These are phyloP conservation scores for Apiospora malaysiana DNA, from an alignment of 2,329 filamentous ascomycete genomes.

Conservation along the genomic window DNA sequence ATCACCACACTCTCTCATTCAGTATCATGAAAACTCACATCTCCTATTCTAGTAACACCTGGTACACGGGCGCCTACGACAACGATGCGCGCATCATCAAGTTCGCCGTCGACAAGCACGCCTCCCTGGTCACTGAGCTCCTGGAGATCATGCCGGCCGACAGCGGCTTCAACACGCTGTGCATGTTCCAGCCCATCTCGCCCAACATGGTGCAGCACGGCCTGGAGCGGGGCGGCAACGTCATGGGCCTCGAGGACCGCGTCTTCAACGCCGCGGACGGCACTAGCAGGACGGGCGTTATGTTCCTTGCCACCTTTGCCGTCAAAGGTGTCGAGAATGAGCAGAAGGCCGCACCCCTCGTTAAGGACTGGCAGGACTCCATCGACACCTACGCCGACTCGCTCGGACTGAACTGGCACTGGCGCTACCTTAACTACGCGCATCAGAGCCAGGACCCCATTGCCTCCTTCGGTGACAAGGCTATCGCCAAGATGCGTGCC, in stretches of 20 bases:
- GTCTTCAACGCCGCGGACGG: not conserved
- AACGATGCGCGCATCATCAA: constrained; percentile 39
- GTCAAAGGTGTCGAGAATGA: constrained; percentile 10
- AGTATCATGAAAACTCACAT: not conserved
- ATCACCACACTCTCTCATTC: not conserved
- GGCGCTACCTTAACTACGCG: constrained; percentile 47
- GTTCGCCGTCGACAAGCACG: constrained; percentile 39
- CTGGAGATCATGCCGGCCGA: constrained; percentile 33
- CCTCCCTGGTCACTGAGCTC: constrained; percentile 37
- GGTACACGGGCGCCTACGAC: constrained; percentile 40
- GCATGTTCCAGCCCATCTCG: constrained; percentile 43
- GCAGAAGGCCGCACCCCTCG: not conserved
- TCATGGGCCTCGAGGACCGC: constrained; percentile 19
- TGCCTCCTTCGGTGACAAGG: constrained; percentile 41
- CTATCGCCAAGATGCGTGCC: constrained; percentile 37
- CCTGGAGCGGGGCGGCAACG: constrained; percentile 14
- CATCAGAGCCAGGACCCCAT: constrained; percentile 38
- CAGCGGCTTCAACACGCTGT: constrained; percentile 34
- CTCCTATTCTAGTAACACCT: constrained; percentile 33
- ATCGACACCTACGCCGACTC: constrained; percentile 10
- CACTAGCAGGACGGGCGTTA: not conserved
- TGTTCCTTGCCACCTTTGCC: constrained; percentile 1
- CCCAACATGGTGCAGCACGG: constrained; percentile 20
- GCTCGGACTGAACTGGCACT: constrained; percentile 31
- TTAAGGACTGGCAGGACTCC: constrained; percentile 9